These are phyloP conservation scores for Arthrobotrys entomopaga DNA, from an alignment of 2,329 filamentous ascomycete genomes.

Conservation along the genomic window DNA sequence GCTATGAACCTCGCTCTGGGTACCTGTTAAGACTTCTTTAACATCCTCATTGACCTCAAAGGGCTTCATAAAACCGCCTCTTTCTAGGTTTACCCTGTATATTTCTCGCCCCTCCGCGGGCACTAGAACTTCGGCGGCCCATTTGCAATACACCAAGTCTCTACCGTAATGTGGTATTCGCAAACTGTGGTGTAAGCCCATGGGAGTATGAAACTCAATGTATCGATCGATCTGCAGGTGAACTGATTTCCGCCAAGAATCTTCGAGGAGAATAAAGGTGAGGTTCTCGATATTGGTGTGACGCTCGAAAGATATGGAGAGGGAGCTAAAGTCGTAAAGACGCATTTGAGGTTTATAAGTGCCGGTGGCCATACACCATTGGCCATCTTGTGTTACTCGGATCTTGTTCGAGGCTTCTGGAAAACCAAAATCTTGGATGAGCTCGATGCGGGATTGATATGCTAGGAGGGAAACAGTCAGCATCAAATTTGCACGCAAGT, in stretches of 20 bases:
- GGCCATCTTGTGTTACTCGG: conserved; percentile 89
- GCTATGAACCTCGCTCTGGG: conserved; percentile 91
- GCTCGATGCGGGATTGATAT: conserved; percentile 90
- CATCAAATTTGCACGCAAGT: neutral
- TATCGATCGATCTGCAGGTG: conserved; percentile 92
- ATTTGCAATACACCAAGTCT: conserved; percentile 84
- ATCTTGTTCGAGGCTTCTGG: conserved; percentile 94
- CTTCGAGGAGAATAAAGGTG: conserved; percentile 86
- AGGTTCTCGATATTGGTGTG: conserved; percentile 93
- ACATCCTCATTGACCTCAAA: conserved; percentile 88
- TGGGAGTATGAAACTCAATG: conserved; percentile 91
- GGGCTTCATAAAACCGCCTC: conserved; percentile 91
- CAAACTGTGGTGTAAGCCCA: conserved; percentile 87
- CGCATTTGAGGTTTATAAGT: conserved; percentile 86
- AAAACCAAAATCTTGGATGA: conserved; percentile 97
- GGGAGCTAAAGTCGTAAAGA: conserved; percentile 90
- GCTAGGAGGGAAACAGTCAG: conserved; percentile 67
- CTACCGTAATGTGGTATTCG: conserved; percentile 91
- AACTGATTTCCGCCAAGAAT: conserved; percentile 91
- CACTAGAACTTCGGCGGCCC: conserved; percentile 83
- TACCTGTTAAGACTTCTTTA: conserved; percentile 85
- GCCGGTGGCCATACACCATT: conserved; percentile 94
- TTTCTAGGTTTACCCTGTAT: conserved; percentile 88
- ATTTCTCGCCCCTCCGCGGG: conserved; percentile 94
- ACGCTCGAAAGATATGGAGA: conserved; percentile 90